Percentiles rank a stretch among this genome's conserved stretches.
These are phyloP conservation scores for Syzygium jambos DNA, from an alignment of 345 rosid species.

Conservation along the genomic window DNA sequence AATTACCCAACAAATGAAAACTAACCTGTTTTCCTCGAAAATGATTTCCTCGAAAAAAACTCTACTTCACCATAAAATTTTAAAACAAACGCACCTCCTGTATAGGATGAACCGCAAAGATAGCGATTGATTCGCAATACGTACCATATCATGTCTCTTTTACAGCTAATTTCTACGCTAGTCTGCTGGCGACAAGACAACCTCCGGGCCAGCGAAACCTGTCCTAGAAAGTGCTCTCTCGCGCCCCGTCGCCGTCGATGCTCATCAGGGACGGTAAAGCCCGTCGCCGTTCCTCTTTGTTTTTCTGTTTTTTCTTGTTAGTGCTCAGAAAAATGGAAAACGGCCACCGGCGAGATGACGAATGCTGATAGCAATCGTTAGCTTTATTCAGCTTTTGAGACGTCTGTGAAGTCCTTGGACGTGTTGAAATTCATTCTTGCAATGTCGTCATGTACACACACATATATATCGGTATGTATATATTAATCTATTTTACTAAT, in stretches of 20 bases:
- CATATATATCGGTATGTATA: too few species aligned
- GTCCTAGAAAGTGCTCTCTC: neutral
- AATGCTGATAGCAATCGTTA: neutral
- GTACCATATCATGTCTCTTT: neutral
- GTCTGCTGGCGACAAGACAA: neutral
- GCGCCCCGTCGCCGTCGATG: neutral
- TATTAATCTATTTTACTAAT: neutral
- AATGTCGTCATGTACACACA: too few species aligned
- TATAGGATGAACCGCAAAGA: accelerated
- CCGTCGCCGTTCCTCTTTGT: neutral
- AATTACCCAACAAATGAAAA: neutral
- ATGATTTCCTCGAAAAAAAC: too few species aligned
- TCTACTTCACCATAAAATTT: neutral
- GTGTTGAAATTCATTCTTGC: too few species aligned
- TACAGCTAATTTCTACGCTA: neutral
- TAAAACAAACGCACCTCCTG: neutral
- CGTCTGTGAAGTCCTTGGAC: too few species aligned
- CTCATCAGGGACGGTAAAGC: neutral
- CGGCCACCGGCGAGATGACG: neutral
- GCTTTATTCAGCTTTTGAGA: neutral
- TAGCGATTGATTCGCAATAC: neutral
- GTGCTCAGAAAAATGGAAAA: neutral
- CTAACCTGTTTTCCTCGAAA: neutral
- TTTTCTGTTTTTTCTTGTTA: neutral
- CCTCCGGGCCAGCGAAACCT: neutral